These are phyloP conservation scores for Diaporthe citriasiana DNA, from an alignment of 2,329 filamentous ascomycete genomes.

Conservation along the genomic window DNA sequence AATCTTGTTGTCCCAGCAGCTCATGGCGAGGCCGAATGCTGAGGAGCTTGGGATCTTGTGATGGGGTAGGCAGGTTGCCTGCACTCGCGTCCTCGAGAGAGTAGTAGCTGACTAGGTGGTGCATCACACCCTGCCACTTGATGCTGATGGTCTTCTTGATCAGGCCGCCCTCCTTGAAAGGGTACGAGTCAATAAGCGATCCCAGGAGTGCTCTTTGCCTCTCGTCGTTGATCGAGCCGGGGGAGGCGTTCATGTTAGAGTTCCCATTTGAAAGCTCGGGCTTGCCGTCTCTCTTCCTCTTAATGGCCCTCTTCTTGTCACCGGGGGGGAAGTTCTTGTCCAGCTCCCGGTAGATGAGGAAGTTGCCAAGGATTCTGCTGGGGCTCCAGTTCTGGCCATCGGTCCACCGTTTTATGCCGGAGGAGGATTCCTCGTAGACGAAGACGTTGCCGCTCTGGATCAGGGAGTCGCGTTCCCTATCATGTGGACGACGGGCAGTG, in stretches of 20 bases:
- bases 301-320: constrained; percentile 87
- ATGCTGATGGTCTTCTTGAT: constrained; percentile 96
- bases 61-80: constrained; percentile 70
- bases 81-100: constrained; percentile 82
- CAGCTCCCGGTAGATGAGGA: constrained; percentile 87
- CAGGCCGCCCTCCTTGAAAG: constrained; percentile 85
- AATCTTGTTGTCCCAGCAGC: constrained; percentile 74
- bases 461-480: constrained; percentile 81
- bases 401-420: constrained; percentile 94
- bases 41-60: constrained; percentile 64
- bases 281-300: constrained; percentile 70
- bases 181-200: constrained; percentile 89
- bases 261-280: constrained; percentile 44
- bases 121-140: constrained; percentile 78
- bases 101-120: constrained; percentile 93
- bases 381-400: constrained; percentile 94
- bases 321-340: constrained; percentile 83
- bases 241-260: constrained; percentile 44
- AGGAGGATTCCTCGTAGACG: constrained; percentile 92
- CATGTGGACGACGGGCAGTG: constrained; percentile 87
- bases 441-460: constrained; percentile 90
- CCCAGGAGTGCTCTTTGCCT: constrained; percentile 72
- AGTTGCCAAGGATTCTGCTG: constrained; percentile 87
- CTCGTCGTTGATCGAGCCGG: constrained; percentile 46
- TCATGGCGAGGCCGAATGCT: constrained; percentile 69